Conservation (phyloP, 495 filamentous ascomycete genomes). For the Hyphodiscus hymeniophilus region DNA sequence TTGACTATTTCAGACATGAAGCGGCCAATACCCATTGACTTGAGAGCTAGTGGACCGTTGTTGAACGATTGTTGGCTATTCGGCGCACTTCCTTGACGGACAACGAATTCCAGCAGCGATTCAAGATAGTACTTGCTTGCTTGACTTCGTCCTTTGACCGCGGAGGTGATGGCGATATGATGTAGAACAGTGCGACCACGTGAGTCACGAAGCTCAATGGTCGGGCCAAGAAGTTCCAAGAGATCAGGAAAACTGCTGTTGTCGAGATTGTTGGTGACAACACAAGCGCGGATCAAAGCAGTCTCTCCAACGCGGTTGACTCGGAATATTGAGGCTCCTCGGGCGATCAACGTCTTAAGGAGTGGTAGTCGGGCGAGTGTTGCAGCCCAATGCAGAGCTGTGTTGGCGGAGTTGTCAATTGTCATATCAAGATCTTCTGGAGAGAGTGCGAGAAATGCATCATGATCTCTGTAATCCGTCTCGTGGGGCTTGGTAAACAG, state of each 20-base stretch:
- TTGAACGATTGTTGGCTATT: constrained; percentile 44
- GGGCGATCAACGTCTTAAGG: constrained; percentile 67
- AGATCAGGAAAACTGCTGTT: constrained; percentile 72
- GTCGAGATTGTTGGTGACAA: constrained; percentile 86
- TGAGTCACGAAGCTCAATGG: constrained; percentile 81
- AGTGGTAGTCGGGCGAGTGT: constrained; percentile 81
- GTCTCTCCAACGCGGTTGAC: constrained; percentile 85
- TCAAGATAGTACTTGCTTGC: constrained; percentile 91
- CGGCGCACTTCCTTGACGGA: constrained; percentile 65
- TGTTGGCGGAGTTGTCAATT: constrained; percentile 78
- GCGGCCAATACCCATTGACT: constrained; percentile 71
- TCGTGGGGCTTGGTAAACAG: constrained; percentile 68
- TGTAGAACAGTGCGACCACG: constrained; percentile 88
- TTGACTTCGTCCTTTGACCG: constrained; percentile 76
- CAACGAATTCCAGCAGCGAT: constrained; percentile 85
- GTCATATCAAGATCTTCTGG: constrained; percentile 81
- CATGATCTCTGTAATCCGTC: constrained; percentile 54
- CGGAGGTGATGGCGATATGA: constrained; percentile 91
- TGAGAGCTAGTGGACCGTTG: constrained; percentile 28
- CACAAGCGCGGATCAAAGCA: constrained; percentile 78
- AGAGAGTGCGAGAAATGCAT: constrained; percentile 60
- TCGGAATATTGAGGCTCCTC: constrained; percentile 77
- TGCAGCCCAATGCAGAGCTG: constrained; percentile 94
- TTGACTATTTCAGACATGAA: constrained; percentile 98
- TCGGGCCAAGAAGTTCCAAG: constrained; percentile 79